Conservation (phyloP, 1,139 yeast genomes). For the Pichia sp. region DNA sequence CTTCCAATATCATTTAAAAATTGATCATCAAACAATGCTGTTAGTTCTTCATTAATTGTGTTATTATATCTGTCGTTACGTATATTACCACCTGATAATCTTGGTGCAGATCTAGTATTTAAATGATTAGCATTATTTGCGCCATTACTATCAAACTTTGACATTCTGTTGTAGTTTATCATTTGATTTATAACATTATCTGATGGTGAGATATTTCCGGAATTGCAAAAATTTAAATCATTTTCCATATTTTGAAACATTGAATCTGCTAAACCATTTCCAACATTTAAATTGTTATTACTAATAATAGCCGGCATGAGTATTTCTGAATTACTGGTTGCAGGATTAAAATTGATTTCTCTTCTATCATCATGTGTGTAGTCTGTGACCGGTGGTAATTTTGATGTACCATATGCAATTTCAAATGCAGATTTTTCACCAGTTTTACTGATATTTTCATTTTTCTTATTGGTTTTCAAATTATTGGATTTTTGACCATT, state of each 20-base stretch:
- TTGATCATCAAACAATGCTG: conserved; percentile 27
- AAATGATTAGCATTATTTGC: too few relatives aligned
- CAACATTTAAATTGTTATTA: neutral
- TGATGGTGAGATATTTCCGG: too few relatives aligned
- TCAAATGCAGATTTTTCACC: conserved; percentile 25
- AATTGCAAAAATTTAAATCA: conserved; percentile 1
- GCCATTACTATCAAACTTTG: too few relatives aligned
- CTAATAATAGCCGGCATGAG: neutral
- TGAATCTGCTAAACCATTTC: neutral
- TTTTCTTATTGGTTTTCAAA: conserved; percentile 1
- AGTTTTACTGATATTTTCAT: neutral
- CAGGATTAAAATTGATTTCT: conserved; percentile 15
- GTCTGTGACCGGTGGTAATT: conserved; percentile 31
- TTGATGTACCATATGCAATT: conserved; percentile 31
- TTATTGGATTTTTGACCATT: neutral
- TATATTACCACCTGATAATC: too few relatives aligned
- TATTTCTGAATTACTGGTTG: conserved; percentile 12
- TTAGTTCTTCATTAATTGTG: conserved; percentile 12
- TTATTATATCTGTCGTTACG: neutral
- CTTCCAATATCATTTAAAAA: conserved; percentile 30
- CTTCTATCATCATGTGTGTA: conserved; percentile 17
- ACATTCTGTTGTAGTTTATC: too few relatives aligned
- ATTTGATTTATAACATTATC: too few relatives aligned
- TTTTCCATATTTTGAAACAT: conserved; percentile 4
- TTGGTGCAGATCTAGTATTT: too few relatives aligned